Percentiles rank a stretch among this genome's conserved stretches.
Conservation (phyloP, 768 basidiomycete genomes). For the Boletus rex-veris region DNA sequence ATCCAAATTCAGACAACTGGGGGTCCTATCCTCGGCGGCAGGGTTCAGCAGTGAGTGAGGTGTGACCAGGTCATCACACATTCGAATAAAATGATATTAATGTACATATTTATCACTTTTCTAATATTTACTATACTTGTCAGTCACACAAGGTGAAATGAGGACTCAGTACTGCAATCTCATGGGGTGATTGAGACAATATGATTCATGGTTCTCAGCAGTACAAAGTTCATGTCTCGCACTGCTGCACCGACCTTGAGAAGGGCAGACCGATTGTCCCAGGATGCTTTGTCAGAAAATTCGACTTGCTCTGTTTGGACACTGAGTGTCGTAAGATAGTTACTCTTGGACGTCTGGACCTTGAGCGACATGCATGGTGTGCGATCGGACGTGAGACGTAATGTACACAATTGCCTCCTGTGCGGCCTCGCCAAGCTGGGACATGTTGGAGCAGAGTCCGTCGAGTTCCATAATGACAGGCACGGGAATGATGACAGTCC, state of each 20-base stretch:
- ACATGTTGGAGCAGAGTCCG: constrained; percentile 67
- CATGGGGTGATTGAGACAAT: too few species aligned
- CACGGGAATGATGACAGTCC: constrained; percentile 89
- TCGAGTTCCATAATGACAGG: constrained; percentile 98
- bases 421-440: constrained; percentile 73
- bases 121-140: too few species aligned
- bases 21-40: too few species aligned
- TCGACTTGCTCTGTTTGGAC: constrained; percentile 84
- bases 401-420: constrained; percentile 71
- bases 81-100: too few species aligned
- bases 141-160: too few species aligned
- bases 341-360: constrained; percentile 92
- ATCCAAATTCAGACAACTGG: too few species aligned
- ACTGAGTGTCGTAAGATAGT: constrained; percentile 82
- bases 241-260: constrained; percentile 41
- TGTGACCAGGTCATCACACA: too few species aligned
- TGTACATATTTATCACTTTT: too few species aligned
- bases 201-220: too few species aligned
- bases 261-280: constrained; percentile 74
- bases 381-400: constrained; percentile 68
- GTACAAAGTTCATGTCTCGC: constrained; percentile 34
- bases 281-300: constrained; percentile 46
- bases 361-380: constrained; percentile 68
- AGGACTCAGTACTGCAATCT: too few species aligned
- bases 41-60: too few species aligned